Evolutionary conservation across 2,329 filamentous ascomycete genomes (phyloP).

Genomic region (Sphaceloma murrayae): DNA sequence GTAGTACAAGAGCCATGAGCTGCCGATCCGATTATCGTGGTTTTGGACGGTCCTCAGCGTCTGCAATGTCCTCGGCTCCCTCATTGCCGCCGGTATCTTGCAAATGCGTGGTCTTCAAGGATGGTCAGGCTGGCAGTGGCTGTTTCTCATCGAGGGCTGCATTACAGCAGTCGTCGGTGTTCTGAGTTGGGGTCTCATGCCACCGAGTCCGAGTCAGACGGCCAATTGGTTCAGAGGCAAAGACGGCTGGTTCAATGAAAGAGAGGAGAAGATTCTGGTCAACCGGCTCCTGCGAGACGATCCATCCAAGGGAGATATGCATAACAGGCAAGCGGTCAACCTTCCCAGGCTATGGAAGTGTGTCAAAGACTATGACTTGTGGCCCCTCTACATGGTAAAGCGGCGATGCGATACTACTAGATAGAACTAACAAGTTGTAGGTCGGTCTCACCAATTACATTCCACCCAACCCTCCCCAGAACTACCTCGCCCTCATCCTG

Average conservation of each 20-base stretch:
- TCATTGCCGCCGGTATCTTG: constrained; percentile 47
- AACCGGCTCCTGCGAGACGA: constrained; percentile 54
- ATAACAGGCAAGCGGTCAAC: constrained; percentile 50
- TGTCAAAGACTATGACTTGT: constrained; percentile 51
- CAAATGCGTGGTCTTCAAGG: constrained; percentile 34
- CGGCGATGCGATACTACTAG: neutral
- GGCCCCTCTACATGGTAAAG: constrained; percentile 33
- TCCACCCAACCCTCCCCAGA: constrained; percentile 41
- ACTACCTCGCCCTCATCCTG: constrained; percentile 52
- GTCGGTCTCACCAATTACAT: constrained; percentile 48
- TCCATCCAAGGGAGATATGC: constrained; percentile 46
- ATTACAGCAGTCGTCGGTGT: constrained; percentile 48
- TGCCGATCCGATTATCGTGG: constrained; percentile 56
- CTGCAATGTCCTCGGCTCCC: constrained; percentile 47
- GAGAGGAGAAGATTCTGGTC: constrained; percentile 55
- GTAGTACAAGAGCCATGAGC: constrained; percentile 61
- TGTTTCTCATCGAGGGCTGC: constrained; percentile 41
- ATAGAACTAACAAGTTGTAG: neutral
- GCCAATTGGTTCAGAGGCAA: constrained; percentile 48
- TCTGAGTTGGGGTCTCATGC: constrained; percentile 51
- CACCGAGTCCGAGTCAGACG: constrained; percentile 54
- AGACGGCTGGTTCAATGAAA: constrained; percentile 56
- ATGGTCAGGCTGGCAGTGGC: constrained; percentile 21
- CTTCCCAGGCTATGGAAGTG: constrained; percentile 42
- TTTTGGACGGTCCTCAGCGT: constrained; percentile 61